These are phyloP conservation scores for Phytophthora meadii DNA, from an alignment of 352 stramenopile species.

Conservation along the genomic window DNA sequence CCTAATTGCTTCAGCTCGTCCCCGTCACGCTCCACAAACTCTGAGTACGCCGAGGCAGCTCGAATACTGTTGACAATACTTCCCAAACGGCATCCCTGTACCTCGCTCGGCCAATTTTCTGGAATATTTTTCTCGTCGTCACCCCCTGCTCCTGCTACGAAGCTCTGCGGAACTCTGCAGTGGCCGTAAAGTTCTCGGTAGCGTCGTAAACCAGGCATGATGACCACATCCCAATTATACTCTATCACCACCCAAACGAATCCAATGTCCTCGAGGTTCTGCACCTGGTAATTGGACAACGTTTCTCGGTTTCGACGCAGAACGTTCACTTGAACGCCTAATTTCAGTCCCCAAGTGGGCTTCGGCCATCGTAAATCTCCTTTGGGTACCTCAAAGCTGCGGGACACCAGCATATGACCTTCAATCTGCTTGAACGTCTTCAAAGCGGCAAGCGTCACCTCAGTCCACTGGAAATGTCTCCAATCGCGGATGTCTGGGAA, in stretches of 20 bases:
- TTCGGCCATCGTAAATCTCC: constrained; percentile 39
- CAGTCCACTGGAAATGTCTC: constrained; percentile 52
- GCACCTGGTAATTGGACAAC: constrained; percentile 34
- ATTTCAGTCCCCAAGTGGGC: constrained; percentile 41
- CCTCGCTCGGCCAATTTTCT: constrained; percentile 32
- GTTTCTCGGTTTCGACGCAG: constrained; percentile 38
- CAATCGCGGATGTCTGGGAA: constrained; percentile 48
- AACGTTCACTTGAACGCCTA: constrained; percentile 47
- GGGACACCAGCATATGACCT: constrained; percentile 46
- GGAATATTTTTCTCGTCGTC: constrained; percentile 7
- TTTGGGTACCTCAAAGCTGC: constrained; percentile 47
- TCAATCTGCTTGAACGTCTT: constrained; percentile 37
- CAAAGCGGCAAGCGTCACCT: constrained; percentile 38
- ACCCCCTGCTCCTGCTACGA: constrained; percentile 38
- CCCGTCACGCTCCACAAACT: constrained; percentile 41
- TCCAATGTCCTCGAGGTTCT: constrained; percentile 43
- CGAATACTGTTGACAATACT: constrained; percentile 60
- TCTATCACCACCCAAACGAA: constrained; percentile 53
- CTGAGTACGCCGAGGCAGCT: constrained; percentile 30
- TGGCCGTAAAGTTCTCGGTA: constrained; percentile 52
- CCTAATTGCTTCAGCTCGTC: constrained; percentile 49
- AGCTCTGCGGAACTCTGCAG: constrained; percentile 46
- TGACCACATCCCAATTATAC: constrained; percentile 41
- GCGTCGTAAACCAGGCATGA: constrained; percentile 47
- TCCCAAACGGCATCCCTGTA: constrained; percentile 54